Evolutionary conservation across 345 rosid genomes (phyloP).

Genomic region (Erodium maritimum): DNA sequence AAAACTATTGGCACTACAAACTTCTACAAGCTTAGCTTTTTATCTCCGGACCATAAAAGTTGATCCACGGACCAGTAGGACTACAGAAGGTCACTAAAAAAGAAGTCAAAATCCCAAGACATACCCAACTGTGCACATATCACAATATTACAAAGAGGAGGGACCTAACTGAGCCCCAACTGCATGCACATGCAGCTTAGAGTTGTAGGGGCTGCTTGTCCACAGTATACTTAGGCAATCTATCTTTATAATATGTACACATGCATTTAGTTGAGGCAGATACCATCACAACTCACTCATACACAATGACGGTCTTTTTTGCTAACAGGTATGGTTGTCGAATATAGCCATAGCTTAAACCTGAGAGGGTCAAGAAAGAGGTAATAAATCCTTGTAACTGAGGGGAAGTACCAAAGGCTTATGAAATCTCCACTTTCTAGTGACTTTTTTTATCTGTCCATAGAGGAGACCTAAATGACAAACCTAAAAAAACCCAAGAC

Average conservation of each 20-base stretch:
- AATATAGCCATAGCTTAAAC: slow-evolving; percentile 11
- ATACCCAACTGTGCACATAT: not conserved
- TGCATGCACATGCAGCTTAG: not conserved
- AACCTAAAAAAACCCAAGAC: slow-evolving; percentile 12
- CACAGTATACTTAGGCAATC: not conserved
- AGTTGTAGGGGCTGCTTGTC: not conserved
- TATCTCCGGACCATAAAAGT: not conserved
- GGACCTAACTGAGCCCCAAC: not conserved
- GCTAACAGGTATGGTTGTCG: slow-evolving; percentile 2
- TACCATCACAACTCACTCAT: not conserved
- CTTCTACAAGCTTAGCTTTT: not conserved
- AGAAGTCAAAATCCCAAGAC: not conserved
- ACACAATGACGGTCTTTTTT: not conserved
- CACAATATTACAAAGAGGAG: not conserved
- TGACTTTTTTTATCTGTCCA: slow-evolving; percentile 3
- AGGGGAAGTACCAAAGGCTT: slow-evolving; percentile 6
- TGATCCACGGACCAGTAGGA: not conserved
- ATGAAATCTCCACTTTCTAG: not conserved
- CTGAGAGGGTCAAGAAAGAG: not conserved
- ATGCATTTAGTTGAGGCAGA: not conserved
- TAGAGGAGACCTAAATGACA: slow-evolving; percentile 11
- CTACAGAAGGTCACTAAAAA: not conserved
- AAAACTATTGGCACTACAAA: not conserved
- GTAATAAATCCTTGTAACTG: slow-evolving; percentile 1
- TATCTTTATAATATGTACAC: not conserved